Evolutionary conservation across 1,139 yeast genomes (phyloP).

Genomic region (Petasospora rhodanensis): DNA sequence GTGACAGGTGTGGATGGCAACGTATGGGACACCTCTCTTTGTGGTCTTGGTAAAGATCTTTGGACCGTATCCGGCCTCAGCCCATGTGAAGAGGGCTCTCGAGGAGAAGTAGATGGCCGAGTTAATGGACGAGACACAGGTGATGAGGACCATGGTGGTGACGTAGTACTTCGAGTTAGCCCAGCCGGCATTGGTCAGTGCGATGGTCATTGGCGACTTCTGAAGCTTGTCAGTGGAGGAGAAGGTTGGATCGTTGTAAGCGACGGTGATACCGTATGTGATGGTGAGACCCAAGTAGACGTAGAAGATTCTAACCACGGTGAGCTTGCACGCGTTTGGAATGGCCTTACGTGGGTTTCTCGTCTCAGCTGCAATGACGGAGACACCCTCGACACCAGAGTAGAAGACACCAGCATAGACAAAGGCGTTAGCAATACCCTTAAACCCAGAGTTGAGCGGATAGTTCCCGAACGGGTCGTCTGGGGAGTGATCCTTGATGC

Average conservation of each 20-base stretch:
- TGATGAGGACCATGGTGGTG: constrained; percentile 48
- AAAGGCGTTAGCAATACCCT: constrained; percentile 42
- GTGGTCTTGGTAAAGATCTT: constrained; percentile 48
- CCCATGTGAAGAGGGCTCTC: constrained; percentile 45
- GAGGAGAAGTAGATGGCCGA: constrained; percentile 55
- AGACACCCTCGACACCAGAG: constrained; percentile 71
- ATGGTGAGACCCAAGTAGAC: constrained; percentile 67
- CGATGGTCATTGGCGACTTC: constrained; percentile 53
- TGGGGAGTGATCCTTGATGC: constrained; percentile 48
- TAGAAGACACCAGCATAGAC: constrained; percentile 74
- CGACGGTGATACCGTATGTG: constrained; percentile 69
- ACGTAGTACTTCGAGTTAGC: constrained; percentile 51
- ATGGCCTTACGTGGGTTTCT: constrained; percentile 71
- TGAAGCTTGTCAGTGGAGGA: constrained; percentile 35
- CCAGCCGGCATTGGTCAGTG: constrained; percentile 44
- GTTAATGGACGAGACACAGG: constrained; percentile 62
- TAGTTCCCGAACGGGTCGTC: constrained; percentile 46
- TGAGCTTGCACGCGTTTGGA: constrained; percentile 72
- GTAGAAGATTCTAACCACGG: constrained; percentile 71
- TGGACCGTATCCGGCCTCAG: constrained; percentile 50
- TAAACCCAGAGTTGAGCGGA: constrained; percentile 46
- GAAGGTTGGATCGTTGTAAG: constrained; percentile 56
- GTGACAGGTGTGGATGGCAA: constrained; percentile 53
- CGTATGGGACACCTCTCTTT: constrained; percentile 60
- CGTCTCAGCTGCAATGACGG: constrained; percentile 76